phyloP scores from a whole-genome alignment of 179 eudicot genomes.

The Beta lomatogona region DNA sequence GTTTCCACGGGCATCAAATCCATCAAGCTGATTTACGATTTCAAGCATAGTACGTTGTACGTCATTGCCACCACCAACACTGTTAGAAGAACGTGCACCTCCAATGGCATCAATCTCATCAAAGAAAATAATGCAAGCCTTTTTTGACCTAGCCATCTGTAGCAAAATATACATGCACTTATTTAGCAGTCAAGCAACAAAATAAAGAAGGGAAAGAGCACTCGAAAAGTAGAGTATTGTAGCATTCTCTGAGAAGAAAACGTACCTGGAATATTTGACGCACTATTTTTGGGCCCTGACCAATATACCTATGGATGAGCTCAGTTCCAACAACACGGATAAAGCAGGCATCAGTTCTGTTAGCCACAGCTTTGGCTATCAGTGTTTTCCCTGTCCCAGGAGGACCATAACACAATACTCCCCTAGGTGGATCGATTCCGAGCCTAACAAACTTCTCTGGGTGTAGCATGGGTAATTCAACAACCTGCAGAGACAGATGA shows the following conservation, averaged over 20 bases:
- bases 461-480: constrained; percentile 96
- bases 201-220: not conserved
- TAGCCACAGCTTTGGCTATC: constrained; percentile 92
- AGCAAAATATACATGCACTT: not conserved
- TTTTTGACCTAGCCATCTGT: constrained; percentile 97
- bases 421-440: constrained; percentile 98
- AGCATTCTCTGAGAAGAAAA: not conserved
- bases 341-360: constrained; percentile 94
- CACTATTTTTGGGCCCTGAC: constrained; percentile 97
- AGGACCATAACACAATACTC: constrained; percentile 94
- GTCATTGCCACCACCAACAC: constrained; percentile 95
- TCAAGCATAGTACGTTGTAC: constrained; percentile 98
- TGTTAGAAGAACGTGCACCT: constrained; percentile 93
- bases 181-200: not conserved
- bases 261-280: constrained; percentile 93
- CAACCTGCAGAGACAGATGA: constrained; percentile 52
- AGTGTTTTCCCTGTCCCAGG: constrained; percentile 99
- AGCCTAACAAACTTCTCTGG: constrained; percentile 96
- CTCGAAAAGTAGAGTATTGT: no score
- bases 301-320: constrained; percentile 94
- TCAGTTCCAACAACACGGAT: constrained; percentile 97
- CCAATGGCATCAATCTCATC: constrained; percentile 99
- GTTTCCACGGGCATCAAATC: constrained; percentile 97
- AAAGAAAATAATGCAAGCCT: constrained; percentile 92
- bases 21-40: constrained; percentile 96